phyloP scores from a whole-genome alignment of 495 filamentous ascomycete genomes.

The Daldinia grandis region DNA sequence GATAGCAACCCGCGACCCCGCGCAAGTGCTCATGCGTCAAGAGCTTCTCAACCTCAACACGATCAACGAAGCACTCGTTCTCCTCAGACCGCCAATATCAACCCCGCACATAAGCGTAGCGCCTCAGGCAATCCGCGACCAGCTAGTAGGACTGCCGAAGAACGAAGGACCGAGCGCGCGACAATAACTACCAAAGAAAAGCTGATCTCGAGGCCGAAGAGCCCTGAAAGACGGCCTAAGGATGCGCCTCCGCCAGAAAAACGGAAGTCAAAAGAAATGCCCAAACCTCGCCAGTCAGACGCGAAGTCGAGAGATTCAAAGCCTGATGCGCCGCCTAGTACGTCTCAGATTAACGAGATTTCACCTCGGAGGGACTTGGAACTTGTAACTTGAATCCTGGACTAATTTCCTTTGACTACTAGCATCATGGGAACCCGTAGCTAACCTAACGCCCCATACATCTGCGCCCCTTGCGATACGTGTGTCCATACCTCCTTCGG shows the following conservation, averaged over 20 bases:
- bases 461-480: conserved; percentile 87
- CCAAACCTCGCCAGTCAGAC: conserved; percentile 57
- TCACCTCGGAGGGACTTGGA: neutral
- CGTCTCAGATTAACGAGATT: conserved; percentile 12
- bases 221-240: conserved; percentile 68
- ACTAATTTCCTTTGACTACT: conserved; percentile 26
- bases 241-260: conserved; percentile 46
- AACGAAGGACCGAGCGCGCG: conserved; percentile 58
- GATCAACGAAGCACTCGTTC: conserved; percentile 41
- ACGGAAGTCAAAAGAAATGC: conserved; percentile 45
- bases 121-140: conserved; percentile 55
- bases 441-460: conserved; percentile 80
- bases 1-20: conserved; percentile 49
- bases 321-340: conserved; percentile 50
- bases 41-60: conserved; percentile 31
- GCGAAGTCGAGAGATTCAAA: conserved; percentile 55
- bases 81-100: conserved; percentile 40
- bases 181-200: conserved; percentile 73
- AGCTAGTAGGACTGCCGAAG: conserved; percentile 51
- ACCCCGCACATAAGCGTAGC: conserved; percentile 53
- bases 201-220: conserved; percentile 67
- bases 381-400: neutral
- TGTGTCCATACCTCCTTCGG: conserved; percentile 82
- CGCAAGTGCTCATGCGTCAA: conserved; percentile 43
- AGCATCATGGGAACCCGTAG: conserved; percentile 80